phyloP scores from a whole-genome alignment of 2,329 filamentous ascomycete species.

The Fusarium dlaminii region DNA sequence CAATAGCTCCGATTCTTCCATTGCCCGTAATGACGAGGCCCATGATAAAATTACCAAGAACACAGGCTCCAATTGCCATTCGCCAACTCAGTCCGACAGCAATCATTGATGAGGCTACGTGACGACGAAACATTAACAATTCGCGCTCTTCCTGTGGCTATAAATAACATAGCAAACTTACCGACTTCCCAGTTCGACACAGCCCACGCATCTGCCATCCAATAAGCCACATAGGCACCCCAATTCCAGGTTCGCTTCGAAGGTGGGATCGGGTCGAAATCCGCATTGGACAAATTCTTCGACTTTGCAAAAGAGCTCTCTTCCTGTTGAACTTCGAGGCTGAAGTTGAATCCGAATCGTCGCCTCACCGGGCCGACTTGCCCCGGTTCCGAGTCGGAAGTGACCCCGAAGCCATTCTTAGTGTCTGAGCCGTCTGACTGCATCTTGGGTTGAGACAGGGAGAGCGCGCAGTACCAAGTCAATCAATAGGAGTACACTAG shows the following conservation, averaged over 20 bases:
- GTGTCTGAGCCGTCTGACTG: conserved; percentile 2
- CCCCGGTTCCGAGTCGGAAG: neutral
- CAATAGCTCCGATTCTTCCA: conserved; percentile 12
- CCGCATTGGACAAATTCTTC: neutral
- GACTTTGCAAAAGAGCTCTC: conserved; percentile 3
- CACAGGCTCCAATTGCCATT: conserved; percentile 9
- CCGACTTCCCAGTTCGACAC: conserved; percentile 12
- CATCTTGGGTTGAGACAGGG: neutral
- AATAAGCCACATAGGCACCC: conserved; percentile 8
- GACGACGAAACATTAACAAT: neutral
- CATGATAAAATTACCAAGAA: conserved; percentile 11
- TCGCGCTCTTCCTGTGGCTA: neutral
- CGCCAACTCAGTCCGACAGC: conserved; percentile 9
- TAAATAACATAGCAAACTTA: neutral
- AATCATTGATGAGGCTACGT: neutral
- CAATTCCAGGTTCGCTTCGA: conserved; percentile 8
- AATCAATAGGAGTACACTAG: neutral
- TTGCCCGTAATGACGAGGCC: conserved; percentile 1
- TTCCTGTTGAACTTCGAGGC: conserved; percentile 3
- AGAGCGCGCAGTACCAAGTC: neutral
- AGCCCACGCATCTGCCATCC: conserved; percentile 13
- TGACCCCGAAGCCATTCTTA: neutral
- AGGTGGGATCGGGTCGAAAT: conserved; percentile 3
- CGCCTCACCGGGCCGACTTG: neutral
- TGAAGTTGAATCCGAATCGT: conserved; percentile 3